Evolutionary conservation across 2,329 filamentous ascomycete genomes (phyloP).

Genomic region (Teratosphaeria pseudoeucalypti): DNA sequence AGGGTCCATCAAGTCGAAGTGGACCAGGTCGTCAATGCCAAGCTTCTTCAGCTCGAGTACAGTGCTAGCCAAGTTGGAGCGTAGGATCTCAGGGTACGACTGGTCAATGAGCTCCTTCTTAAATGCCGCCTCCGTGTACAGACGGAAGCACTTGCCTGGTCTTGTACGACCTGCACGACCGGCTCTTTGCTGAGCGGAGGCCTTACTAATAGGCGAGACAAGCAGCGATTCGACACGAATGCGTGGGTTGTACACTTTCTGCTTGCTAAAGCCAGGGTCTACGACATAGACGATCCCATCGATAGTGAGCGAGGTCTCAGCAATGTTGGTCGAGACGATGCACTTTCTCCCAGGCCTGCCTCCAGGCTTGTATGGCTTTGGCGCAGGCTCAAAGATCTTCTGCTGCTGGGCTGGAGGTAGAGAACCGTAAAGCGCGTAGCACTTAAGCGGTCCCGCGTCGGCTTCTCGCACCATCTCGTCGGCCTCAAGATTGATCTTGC

Average conservation of each 20-base stretch:
- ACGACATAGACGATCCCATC: slow-evolving; percentile 98
- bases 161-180: slow-evolving; percentile 98
- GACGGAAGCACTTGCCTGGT: slow-evolving; percentile 93
- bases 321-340: slow-evolving; percentile 94
- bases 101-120: slow-evolving; percentile 97
- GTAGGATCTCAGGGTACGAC: slow-evolving; percentile 90
- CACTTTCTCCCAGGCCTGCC: slow-evolving; percentile 85
- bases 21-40: slow-evolving; percentile 86
- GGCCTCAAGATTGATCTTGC: slow-evolving; percentile 81
- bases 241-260: slow-evolving; percentile 97
- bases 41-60: slow-evolving; percentile 96
- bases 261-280: slow-evolving; percentile 98
- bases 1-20: slow-evolving; percentile 98
- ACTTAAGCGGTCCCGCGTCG: slow-evolving; percentile 76
- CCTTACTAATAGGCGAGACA: slow-evolving; percentile 97
- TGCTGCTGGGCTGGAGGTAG: slow-evolving; percentile 89
- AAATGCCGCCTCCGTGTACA: slow-evolving; percentile 92
- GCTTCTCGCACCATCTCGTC: slow-evolving; percentile 89
- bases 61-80: slow-evolving; percentile 88
- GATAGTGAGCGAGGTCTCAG: slow-evolving; percentile 93
- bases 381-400: slow-evolving; percentile 85
- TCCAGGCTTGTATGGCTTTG: slow-evolving; percentile 58
- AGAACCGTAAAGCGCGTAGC: slow-evolving; percentile 90
- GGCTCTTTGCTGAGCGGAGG: slow-evolving; percentile 90
- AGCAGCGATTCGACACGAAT: slow-evolving; percentile 92